Percentiles rank a stretch among this genome's conserved stretches.
Evolutionary conservation across 108 stramenopile genomes (phyloP).

Genomic region (Pinguiococcus pyrenoidosus): DNA sequence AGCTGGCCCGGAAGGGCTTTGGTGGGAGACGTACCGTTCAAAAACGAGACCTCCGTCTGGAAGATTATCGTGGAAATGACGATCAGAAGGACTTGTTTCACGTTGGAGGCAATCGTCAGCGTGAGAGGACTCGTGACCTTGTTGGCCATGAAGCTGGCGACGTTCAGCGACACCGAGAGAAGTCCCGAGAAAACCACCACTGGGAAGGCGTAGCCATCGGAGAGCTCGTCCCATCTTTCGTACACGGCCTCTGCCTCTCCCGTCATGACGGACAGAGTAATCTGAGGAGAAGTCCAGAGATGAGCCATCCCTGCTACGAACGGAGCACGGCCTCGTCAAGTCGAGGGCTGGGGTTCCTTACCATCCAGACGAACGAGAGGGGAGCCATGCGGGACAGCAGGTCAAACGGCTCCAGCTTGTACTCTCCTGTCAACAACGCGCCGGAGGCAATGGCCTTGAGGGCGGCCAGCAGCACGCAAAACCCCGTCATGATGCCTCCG

Average conservation of each 20-base stretch:
- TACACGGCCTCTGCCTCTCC: slow-evolving; percentile 15
- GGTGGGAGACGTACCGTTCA: slow-evolving; percentile 14
- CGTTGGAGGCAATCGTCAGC: slow-evolving; percentile 68
- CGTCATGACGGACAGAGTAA: slow-evolving; percentile 31
- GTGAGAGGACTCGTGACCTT: slow-evolving; percentile 68
- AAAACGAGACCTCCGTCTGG: slow-evolving; percentile 28
- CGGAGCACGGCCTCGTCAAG: no score
- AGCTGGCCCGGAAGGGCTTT: neutral
- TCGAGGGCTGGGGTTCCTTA: no score
- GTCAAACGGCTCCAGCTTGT: slow-evolving; percentile 63
- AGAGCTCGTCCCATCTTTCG: slow-evolving; percentile 3
- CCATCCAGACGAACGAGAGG: slow-evolving; percentile 52
- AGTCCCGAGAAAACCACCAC: slow-evolving; percentile 41
- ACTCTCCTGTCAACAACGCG: slow-evolving; percentile 51
- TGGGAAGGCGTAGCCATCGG: neutral
- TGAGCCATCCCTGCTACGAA: slow-evolving; percentile 35
- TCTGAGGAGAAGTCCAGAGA: slow-evolving; percentile 32
- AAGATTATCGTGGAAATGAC: slow-evolving; percentile 44
- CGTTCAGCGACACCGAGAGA: slow-evolving; percentile 58
- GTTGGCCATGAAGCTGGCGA: slow-evolving; percentile 62
- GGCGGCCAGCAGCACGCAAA: slow-evolving; percentile 50
- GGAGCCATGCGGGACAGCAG: slow-evolving; percentile 64
- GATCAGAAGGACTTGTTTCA: slow-evolving; percentile 69
- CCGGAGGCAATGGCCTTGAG: slow-evolving; percentile 54
- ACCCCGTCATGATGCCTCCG: slow-evolving; percentile 46